phyloP scores from a whole-genome alignment of 768 basidiomycete genomes.

The Kwoniella dejecticola region DNA sequence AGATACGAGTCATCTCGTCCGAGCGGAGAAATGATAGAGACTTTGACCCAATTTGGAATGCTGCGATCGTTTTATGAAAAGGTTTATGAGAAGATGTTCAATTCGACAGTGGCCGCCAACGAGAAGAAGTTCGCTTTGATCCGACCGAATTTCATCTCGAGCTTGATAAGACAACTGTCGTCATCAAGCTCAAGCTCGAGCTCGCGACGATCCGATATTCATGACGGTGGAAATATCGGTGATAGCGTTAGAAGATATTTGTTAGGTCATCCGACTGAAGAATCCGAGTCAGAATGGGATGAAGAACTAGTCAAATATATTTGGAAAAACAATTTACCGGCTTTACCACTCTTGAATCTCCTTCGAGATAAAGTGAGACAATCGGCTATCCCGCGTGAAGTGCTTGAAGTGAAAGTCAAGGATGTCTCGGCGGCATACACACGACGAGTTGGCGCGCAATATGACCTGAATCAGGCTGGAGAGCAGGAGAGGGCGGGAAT shows the following conservation, averaged over 20 bases:
- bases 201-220: no score
- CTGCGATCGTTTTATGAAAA: conserved; percentile 28
- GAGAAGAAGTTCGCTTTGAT: conserved; percentile 24
- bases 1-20: not conserved
- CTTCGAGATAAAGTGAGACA: conserved; percentile 19
- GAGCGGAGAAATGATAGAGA: conserved; percentile 9
- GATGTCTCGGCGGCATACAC: conserved; percentile 28
- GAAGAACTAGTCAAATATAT: conserved; percentile 25
- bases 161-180: not conserved
- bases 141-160: conserved; percentile 17
- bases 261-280: not conserved
- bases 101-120: not conserved
- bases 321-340: conserved; percentile 23
- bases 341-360: conserved; percentile 16
- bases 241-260: no score
- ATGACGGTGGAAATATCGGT: no score
- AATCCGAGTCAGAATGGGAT: not conserved
- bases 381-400: conserved; percentile 1
- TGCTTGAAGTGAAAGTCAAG: conserved; percentile 19
- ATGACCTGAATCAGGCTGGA: conserved; percentile 11
- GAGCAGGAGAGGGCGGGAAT: not conserved
- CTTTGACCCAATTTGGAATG: conserved; percentile 22
- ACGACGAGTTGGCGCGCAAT: not conserved
- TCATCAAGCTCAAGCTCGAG: not conserved
- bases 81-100: conserved; percentile 29